A percentile compares a stretch with the other conserved stretches of the same genome.
These are phyloP conservation scores for Stachybotrys elegans DNA, from an alignment of 2,329 filamentous ascomycete genomes.

Conservation along the genomic window DNA sequence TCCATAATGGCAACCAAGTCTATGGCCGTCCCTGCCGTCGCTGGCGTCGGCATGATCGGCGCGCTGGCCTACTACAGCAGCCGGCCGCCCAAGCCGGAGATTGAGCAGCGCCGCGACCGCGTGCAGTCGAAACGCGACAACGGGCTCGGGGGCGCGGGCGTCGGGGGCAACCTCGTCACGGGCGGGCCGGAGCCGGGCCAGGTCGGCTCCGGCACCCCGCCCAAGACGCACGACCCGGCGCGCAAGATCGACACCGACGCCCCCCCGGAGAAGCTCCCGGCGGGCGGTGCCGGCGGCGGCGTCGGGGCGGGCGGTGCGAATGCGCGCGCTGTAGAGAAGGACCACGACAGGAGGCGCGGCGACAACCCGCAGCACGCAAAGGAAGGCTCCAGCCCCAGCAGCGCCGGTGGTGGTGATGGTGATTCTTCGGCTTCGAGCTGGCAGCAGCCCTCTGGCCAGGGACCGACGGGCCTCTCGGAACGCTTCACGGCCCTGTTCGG, in stretches of 20 bases:
- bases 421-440: background rate
- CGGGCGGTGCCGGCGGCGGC: slow-evolving; percentile 27
- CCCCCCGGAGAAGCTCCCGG: slow-evolving; percentile 24
- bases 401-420: background rate
- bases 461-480: background rate
- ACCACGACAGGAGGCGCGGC: slow-evolving; percentile 8
- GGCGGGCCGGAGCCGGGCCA: slow-evolving; percentile 23
- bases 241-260: slow-evolving; percentile 17
- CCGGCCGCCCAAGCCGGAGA: slow-evolving; percentile 9
- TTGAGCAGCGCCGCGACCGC: slow-evolving; percentile 11
- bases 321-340: slow-evolving; percentile 21
- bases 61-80: slow-evolving; percentile 16
- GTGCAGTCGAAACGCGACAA: slow-evolving; percentile 24
- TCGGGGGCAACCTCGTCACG: slow-evolving; percentile 23
- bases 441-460: background rate
- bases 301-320: slow-evolving; percentile 21
- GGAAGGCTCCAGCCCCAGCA: background rate
- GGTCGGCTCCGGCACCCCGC: slow-evolving; percentile 9
- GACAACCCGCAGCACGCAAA: background rate
- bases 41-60: slow-evolving; percentile 16
- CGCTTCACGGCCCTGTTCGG: slow-evolving; percentile 17
- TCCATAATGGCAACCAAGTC: background rate
- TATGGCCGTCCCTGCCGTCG: slow-evolving; percentile 9
- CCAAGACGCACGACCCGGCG: slow-evolving; percentile 10
- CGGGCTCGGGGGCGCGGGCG: slow-evolving; percentile 23